A percentile compares a stretch with the other conserved stretches of the same genome.
phyloP scores from a whole-genome alignment of 108 stramenopile species.

The Skeletonema marinoi region DNA sequence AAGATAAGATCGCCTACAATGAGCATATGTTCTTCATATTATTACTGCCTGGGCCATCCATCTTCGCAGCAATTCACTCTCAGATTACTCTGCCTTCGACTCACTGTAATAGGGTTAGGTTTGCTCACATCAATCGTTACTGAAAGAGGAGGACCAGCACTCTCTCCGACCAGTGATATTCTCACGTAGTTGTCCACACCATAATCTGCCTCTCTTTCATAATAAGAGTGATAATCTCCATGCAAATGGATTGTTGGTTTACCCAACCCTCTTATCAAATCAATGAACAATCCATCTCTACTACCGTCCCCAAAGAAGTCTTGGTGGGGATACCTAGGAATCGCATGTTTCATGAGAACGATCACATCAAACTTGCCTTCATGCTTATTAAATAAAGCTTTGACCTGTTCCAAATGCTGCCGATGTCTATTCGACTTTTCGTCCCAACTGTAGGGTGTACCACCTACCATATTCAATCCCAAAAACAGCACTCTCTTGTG shows the following conservation, averaged over 20 bases:
- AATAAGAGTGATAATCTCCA: constrained; percentile 42
- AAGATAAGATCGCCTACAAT: no score
- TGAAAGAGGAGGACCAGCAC: constrained; percentile 15
- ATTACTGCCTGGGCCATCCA: constrained; percentile 28
- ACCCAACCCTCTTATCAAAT: constrained; percentile 3
- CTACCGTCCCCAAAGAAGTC: constrained; percentile 42
- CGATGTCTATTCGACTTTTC: constrained; percentile 52
- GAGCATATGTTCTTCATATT: no score
- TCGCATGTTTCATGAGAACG: not conserved
- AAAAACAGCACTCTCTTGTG: constrained; percentile 63
- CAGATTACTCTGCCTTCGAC: constrained; percentile 29
- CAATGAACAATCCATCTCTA: constrained; percentile 24
- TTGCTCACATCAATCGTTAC: constrained; percentile 37
- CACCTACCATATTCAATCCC: constrained; percentile 68
- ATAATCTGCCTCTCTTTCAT: constrained; percentile 27
- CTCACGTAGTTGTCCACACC: constrained; percentile 38
- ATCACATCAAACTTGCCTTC: not conserved
- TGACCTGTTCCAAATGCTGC: constrained; percentile 16
- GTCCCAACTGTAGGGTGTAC: constrained; percentile 24
- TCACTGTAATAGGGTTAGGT: constrained; percentile 29
- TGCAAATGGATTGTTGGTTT: constrained; percentile 70
- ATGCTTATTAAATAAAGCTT: constrained; percentile 1
- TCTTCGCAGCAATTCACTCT: constrained; percentile 34
- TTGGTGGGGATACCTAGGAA: not conserved
- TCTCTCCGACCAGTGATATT: constrained; percentile 36